These are phyloP conservation scores for Colletotrichum sp. DNA, from an alignment of 2,329 filamentous ascomycete genomes.

Conservation along the genomic window DNA sequence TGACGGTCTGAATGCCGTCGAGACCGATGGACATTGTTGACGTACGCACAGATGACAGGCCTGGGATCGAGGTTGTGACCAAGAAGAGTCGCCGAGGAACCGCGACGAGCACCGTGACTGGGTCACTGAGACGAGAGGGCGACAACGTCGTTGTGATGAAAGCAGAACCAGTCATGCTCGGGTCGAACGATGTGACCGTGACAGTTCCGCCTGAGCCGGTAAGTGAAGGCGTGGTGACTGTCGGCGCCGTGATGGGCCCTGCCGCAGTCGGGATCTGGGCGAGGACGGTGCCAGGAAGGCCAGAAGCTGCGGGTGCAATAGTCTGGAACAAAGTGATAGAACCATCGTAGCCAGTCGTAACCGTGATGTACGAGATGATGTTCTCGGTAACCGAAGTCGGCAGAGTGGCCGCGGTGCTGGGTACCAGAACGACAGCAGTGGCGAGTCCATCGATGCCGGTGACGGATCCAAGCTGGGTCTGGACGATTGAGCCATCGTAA, in stretches of 20 bases:
- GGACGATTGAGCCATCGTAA: not conserved
- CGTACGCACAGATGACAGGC: not conserved
- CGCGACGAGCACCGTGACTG: not conserved
- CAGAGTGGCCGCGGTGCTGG: not conserved
- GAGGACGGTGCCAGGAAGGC: slow-evolving; percentile 5
- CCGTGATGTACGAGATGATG: slow-evolving; percentile 8
- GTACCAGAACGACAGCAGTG: not conserved
- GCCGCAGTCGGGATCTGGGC: slow-evolving; percentile 1
- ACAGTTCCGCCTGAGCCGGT: not conserved
- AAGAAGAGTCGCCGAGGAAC: not conserved
- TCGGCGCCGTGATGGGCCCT: not conserved
- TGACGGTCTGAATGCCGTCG: not conserved
- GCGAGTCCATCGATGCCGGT: slow-evolving; percentile 6
- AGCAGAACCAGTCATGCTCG: not conserved
- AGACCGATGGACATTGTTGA: not conserved
- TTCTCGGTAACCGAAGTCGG: not conserved
- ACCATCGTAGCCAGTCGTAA: slow-evolving; percentile 6
- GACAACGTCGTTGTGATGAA: not conserved
- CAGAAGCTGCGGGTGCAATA: slow-evolving; percentile 2
- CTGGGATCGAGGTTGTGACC: not conserved
- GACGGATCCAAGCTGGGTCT: not conserved
- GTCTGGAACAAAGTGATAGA: not conserved
- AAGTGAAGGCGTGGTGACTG: not conserved
- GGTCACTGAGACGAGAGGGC: not conserved
- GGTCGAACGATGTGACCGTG: not conserved